A percentile compares a stretch with the other conserved stretches of the same genome.
These are phyloP conservation scores for Amanita pseudoporphyria DNA, from an alignment of 768 basidiomycete genomes.

Conservation along the genomic window DNA sequence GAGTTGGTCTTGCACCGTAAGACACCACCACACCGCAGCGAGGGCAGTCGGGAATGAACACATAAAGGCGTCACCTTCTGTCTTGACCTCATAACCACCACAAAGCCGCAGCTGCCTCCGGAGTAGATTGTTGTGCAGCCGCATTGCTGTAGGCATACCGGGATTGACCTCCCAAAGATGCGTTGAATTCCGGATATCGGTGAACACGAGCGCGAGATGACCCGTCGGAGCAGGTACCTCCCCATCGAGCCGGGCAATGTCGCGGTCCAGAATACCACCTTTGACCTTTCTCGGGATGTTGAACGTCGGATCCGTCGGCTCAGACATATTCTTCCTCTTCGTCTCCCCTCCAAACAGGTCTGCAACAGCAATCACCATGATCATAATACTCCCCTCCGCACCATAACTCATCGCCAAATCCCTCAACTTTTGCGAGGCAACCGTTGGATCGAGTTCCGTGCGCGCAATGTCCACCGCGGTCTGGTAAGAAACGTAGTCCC, in stretches of 20 bases:
- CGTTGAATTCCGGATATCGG: slow-evolving; percentile 96
- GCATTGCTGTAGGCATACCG: slow-evolving; percentile 92
- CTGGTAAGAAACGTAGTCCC: slow-evolving; percentile 92
- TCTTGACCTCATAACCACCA: slow-evolving; percentile 98
- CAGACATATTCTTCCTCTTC: slow-evolving; percentile 15
- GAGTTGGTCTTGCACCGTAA: slow-evolving; percentile 78
- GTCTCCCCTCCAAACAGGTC: slow-evolving; percentile 49
- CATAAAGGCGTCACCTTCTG: slow-evolving; percentile 99
- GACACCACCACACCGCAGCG: slow-evolving; percentile 82
- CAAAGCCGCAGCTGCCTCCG: slow-evolving; percentile 80
- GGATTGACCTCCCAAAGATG: slow-evolving; percentile 93
- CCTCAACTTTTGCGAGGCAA: slow-evolving; percentile 92
- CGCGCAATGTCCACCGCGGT: slow-evolving; percentile 95
- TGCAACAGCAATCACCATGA: slow-evolving; percentile 87
- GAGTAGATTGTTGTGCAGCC: slow-evolving; percentile 79
- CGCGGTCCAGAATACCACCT: slow-evolving; percentile 46
- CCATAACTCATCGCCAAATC: slow-evolving; percentile 98
- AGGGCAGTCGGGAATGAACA: slow-evolving; percentile 90
- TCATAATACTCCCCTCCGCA: slow-evolving; percentile 89
- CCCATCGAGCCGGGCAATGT: slow-evolving; percentile 52
- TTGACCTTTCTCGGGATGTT: slow-evolving; percentile 23
- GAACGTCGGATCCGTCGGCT: slow-evolving; percentile 13
- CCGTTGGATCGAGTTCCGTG: slow-evolving; percentile 51
- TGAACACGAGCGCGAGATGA: slow-evolving; percentile 89
- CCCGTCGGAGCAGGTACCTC: slow-evolving; percentile 84